These are phyloP conservation scores for Infundibulicybe gibba DNA, from an alignment of 768 basidiomycete genomes.

Conservation along the genomic window DNA sequence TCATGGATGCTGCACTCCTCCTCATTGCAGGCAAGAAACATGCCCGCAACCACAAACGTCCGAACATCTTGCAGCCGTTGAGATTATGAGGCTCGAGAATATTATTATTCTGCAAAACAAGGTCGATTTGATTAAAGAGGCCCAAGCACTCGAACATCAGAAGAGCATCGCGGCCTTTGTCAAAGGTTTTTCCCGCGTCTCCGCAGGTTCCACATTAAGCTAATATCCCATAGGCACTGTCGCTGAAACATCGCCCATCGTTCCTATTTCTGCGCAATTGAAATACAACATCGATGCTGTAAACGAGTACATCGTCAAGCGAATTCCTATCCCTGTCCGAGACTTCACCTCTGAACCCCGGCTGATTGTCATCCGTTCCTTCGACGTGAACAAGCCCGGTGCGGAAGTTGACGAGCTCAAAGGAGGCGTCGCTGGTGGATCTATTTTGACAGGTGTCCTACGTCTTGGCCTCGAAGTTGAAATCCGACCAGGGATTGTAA, in stretches of 20 bases:
- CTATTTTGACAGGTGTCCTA: conserved; percentile 90
- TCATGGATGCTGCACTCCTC: conserved; percentile 98
- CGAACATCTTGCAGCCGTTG: conserved; percentile 97
- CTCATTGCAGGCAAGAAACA: conserved; percentile 98
- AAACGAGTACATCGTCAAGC: conserved; percentile 96
- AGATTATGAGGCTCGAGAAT: conserved; percentile 98
- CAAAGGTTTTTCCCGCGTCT: conserved; percentile 57
- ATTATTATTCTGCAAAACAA: conserved; percentile 99
- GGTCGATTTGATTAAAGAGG: conserved; percentile 96
- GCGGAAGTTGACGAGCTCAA: conserved; percentile 96
- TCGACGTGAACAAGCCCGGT: conserved; percentile 99
- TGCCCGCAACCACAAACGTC: conserved; percentile 99
- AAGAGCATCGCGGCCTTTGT: conserved; percentile 96
- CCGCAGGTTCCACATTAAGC: too few species aligned
- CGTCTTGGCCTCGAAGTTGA: conserved; percentile 91
- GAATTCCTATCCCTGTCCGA: conserved; percentile 91
- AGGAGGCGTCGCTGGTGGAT: conserved; percentile 97
- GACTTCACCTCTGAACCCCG: conserved; percentile 91
- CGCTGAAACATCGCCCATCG: conserved; percentile 95
- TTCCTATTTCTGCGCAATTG: conserved; percentile 97
- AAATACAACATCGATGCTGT: conserved; percentile 99
- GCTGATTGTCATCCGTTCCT: conserved; percentile 97
- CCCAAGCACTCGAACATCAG: conserved; percentile 91
- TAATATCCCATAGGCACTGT: conserved; percentile 68
- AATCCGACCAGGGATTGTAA: conserved; percentile 95